Conservation (phyloP, 1,284 basidiomycete species). For the Kalmanozyma brasiliensis region DNA sequence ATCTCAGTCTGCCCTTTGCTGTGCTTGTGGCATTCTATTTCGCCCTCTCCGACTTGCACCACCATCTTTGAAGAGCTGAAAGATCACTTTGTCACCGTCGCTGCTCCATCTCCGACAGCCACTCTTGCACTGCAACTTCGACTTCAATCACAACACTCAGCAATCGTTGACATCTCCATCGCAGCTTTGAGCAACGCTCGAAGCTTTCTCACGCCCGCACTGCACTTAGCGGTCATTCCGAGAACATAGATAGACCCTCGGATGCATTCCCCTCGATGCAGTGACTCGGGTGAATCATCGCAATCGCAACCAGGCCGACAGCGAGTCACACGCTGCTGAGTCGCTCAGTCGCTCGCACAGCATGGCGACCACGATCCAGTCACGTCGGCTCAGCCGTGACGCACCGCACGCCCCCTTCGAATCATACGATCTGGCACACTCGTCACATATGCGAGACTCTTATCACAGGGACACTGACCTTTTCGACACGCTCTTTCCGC, state of each 20-base stretch:
- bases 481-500: conserved; percentile 45
- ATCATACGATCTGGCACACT: conserved; percentile 27
- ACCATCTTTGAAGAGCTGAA: background rate
- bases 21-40: no score
- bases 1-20: no score
- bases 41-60: no score
- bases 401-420: conserved; percentile 14
- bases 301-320: background rate
- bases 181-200: no score
- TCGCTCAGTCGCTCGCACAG: background rate
- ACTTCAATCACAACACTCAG: no score
- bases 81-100: no score
- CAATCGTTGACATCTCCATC: no score
- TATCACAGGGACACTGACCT: conserved; percentile 18
- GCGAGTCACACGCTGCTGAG: conserved; percentile 8
- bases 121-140: no score
- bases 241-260: no score
- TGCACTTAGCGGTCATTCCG: no score
- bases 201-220: no score
- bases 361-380: conserved; percentile 27
- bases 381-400: conserved; percentile 15
- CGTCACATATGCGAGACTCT: conserved; percentile 2
- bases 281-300: conserved; percentile 1
- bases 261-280: background rate
- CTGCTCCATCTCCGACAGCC: background rate